A percentile compares a stretch with the other conserved stretches of the same genome.
Evolutionary conservation across 331 rosid genomes (phyloP).

Genomic region (Phaseolus coccineus): DNA sequence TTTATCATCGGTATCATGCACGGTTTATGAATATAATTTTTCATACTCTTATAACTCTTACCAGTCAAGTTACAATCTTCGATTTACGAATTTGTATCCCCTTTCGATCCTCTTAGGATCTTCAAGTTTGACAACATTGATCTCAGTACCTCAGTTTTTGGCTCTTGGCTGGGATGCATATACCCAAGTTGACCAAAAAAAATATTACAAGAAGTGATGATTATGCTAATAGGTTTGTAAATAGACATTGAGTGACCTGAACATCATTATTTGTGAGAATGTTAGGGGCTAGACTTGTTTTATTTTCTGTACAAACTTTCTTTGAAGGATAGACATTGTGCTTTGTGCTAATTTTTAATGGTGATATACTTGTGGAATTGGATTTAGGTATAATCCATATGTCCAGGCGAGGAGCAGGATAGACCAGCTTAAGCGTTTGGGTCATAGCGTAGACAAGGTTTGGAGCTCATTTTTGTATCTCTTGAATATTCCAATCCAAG

Average conservation of each 20-base stretch:
- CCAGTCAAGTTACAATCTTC: no score
- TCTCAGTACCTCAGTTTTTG: background rate
- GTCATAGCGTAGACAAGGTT: conserved; percentile 98
- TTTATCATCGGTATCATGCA: no score
- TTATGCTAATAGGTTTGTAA: background rate
- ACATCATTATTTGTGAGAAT: background rate
- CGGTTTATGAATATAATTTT: no score
- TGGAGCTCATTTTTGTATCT: conserved; percentile 28
- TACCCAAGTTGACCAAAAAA: background rate
- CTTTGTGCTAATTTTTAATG: background rate
- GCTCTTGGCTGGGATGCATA: background rate
- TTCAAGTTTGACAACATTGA: no score
- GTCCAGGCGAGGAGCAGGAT: conserved; percentile 96
- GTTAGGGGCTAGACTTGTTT: background rate
- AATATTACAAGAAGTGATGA: background rate
- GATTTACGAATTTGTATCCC: no score
- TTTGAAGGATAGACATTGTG: background rate
- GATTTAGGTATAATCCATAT: conserved; percentile 92
- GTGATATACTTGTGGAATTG: conserved; percentile 32
- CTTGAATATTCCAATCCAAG: background rate
- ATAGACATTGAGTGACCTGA: background rate
- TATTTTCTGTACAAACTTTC: background rate
- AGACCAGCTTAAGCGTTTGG: conserved; percentile 98
- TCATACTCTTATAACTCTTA: no score
- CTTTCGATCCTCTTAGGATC: no score